Base-by-base conservation (phyloP, 2,329 filamentous ascomycete species). In the Beauveria bassiana region DNA sequence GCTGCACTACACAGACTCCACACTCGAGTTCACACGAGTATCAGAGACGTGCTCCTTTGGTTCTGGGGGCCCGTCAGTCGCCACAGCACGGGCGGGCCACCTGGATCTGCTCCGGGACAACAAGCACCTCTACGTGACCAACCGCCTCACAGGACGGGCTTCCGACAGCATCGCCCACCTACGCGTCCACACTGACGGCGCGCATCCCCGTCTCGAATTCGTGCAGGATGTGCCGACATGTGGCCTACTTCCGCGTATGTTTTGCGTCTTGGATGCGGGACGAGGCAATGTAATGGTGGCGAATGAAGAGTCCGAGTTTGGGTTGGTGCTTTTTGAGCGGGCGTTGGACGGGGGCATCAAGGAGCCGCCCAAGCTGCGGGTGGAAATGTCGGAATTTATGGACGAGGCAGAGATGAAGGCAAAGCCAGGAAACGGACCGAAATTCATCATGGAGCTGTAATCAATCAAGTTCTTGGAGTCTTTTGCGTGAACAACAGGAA, bases 101-200 rank as follows among this genome's bases (percentile, higher is more conserved):
- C 68, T 83, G 45, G 69, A 74, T 62, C 67, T 81, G 40, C 70
- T 75, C 9, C 67, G 68, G 28, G 76, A 78, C 70, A 72, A 71
- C 68, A 69, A 69, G 65, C 72, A 81, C 69, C 66, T 82, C 20
- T 82, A 82, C 69, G 74, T 82, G 58, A 79, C 79, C 43, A 83
- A 83, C 74, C 78, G 81, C 4, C 65, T 81, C 28, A 77, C 74
- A 1, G 79, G 77, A 59, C 73, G 75, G 42, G 65, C 65, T 3
- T 76, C 75, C 9, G 81, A 83, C 70, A 78, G 71, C 66, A 76
- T 83, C 66, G 74, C 78, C 6, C 77, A 78, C 68, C 81, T 82
- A 68, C 69, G 69, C 66, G 65, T 77, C 47, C 68, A 70, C 54
- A 61, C 68, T 50, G 46, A 54, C 9, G 46, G 26, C 26, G 64